Base-by-base conservation (phyloP, 192 early-diverging fungal genomes). In the Geosiphon pyriformis region DNA sequence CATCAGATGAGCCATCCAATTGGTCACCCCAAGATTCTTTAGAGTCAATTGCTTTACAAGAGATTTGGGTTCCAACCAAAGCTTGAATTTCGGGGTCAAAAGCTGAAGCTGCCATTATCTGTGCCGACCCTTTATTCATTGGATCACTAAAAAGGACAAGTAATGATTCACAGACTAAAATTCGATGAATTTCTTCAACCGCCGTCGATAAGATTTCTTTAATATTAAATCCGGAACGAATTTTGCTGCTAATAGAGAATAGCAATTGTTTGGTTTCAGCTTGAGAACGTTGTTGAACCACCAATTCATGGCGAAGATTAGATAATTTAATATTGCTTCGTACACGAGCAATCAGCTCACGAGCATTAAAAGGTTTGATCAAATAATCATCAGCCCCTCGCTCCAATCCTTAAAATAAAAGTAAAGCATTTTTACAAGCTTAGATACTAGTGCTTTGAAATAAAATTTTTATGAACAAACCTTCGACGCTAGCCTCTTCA, bases 371-470 rank as follows among this genome's bases (percentile, higher is more conserved):
- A 1, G 78, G 76, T 52, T 79, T 80, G 29, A 72, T 78, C 17
- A 87, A 64, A 69, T 80, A 85, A 32, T 87, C 85, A 64, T 83
- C 83, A 0, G 85, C 85, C 17, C 85, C 83, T 10, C 71, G 68
- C 27, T 79, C 70, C 27, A 87, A 42, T 0, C 82, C 64, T 65
- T 31, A 22, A 55, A n/a, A n/a, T n/a, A n/a, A n/a, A n/a, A n/a
- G n/a, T n/a, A n/a, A n/a, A n/a, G n/a, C n/a, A n/a, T n/a, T n/a
- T n/a, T n/a, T n/a, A n/a, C n/a, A n/a, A n/a, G n/a, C 22, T 20
- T 4, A 55, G 27, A 1, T 20, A 0, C 27, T n/a, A n/a, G n/a
- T n/a, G n/a, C n/a, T n/a, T n/a, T n/a, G n/a, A 55, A 26, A 20
- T 20, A 55, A 55, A 55, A 55, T 23, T 12, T 12, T 54, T 6